Evolutionary conservation across 495 filamentous ascomycete genomes (phyloP).

Genomic region (Hypoxylon intermedium): DNA sequence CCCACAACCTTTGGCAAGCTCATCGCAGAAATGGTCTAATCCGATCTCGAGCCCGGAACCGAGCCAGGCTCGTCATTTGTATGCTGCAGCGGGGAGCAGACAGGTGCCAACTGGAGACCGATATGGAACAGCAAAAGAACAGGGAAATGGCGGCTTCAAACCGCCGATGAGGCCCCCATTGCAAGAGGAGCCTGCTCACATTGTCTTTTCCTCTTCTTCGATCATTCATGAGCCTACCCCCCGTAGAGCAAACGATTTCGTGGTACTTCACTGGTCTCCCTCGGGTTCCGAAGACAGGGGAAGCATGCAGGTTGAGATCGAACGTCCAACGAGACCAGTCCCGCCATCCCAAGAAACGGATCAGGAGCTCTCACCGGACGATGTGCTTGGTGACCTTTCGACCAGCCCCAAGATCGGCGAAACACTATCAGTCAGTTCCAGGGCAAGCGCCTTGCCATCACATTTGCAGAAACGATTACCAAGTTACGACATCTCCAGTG

Average conservation of each 20-base stretch:
- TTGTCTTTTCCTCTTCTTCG: constrained; percentile 34
- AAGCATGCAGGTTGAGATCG: constrained; percentile 40
- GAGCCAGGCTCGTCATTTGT: constrained; percentile 15
- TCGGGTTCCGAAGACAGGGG: constrained; percentile 28
- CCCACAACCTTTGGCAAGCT: constrained; percentile 7
- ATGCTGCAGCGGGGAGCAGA: constrained; percentile 5
- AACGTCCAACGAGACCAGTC: constrained; percentile 18
- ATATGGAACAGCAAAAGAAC: not conserved
- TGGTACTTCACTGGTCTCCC: constrained; percentile 33
- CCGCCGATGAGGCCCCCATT: not conserved
- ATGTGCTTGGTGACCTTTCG: not conserved
- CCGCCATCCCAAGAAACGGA: constrained; percentile 31
- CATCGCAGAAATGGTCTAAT: constrained; percentile 11
- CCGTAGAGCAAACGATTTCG: constrained; percentile 21
- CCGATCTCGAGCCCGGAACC: constrained; percentile 15
- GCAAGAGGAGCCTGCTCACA: constrained; percentile 27
- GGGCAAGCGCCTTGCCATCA: constrained; percentile 21
- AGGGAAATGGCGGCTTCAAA: not conserved
- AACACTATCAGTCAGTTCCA: constrained; percentile 11
- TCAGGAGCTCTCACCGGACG: constrained; percentile 23
- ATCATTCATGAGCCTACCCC: constrained; percentile 38
- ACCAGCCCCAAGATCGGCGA: not conserved
- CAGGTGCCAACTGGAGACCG: not conserved
- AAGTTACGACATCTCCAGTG: constrained; percentile 33
- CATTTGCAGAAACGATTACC: constrained; percentile 33